Conservation (phyloP, 1,284 basidiomycete species). For the Moniliophthora roreri region DNA sequence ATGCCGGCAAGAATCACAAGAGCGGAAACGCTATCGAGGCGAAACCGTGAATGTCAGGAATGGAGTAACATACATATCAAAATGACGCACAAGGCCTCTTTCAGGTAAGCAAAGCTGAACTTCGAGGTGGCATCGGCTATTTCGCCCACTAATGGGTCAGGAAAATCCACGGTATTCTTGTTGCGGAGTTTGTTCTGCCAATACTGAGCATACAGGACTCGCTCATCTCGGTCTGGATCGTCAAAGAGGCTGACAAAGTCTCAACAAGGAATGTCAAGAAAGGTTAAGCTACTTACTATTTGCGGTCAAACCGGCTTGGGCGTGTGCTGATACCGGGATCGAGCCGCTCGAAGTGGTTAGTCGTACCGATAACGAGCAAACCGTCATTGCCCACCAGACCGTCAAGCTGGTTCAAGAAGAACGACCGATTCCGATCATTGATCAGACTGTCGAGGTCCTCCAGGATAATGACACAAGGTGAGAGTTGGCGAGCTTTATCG, state of each 20-base stretch:
- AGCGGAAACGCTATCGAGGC: slow-evolving; percentile 55
- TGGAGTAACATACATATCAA: neutral
- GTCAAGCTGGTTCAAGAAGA: slow-evolving; percentile 84
- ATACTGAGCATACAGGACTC: slow-evolving; percentile 66
- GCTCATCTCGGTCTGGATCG: slow-evolving; percentile 63
- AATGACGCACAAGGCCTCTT: slow-evolving; percentile 75
- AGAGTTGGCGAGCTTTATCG: slow-evolving; percentile 59
- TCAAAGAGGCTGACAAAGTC: slow-evolving; percentile 49
- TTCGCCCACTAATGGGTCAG: slow-evolving; percentile 59
- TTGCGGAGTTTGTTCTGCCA: slow-evolving; percentile 73
- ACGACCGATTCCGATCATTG: slow-evolving; percentile 73
- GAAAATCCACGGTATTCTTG: slow-evolving; percentile 64
- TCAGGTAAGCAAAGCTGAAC: slow-evolving; percentile 83
- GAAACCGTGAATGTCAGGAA: slow-evolving; percentile 3
- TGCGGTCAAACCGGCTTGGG: slow-evolving; percentile 82
- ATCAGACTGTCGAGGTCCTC: slow-evolving; percentile 85
- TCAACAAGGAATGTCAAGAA: slow-evolving; percentile 2
- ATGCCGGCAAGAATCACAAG: slow-evolving; percentile 55
- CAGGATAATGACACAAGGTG: slow-evolving; percentile 75
- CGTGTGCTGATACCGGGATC: slow-evolving; percentile 74
- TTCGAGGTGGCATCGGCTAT: slow-evolving; percentile 58
- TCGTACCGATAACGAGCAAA: slow-evolving; percentile 75
- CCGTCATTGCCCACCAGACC: slow-evolving; percentile 77
- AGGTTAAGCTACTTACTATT: slow-evolving; percentile 57
- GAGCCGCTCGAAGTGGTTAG: slow-evolving; percentile 79